Base-by-base conservation (phyloP, 768 basidiomycete species). In the Mycena albidolilacea region DNA sequence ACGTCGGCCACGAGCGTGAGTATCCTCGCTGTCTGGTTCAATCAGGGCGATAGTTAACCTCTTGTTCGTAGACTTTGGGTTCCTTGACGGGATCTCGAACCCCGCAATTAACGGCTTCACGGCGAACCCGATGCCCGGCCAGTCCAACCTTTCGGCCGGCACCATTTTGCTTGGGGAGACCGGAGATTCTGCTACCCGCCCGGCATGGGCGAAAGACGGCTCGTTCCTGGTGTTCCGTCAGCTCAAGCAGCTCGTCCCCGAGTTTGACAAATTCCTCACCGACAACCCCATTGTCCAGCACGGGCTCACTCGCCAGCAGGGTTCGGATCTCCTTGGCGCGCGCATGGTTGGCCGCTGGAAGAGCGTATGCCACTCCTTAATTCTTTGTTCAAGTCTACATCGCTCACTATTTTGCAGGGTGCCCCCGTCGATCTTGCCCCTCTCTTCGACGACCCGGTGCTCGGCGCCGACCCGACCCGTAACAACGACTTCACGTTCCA, bases 321-420 rank as follows among this genome's bases (percentile, higher is more conserved):
- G 88, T 19, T 84, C 84, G 52, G 87, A 86, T 21, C 81, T 89
- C n/a, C 81, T 87, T 19, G 88, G 88, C 50, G 89, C 89, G 3
- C 30, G 30, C 3, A 30, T 30, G 72, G 81, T 89, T 30, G 89
- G 89, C 14, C 81, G 89, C 21, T 90, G 88, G 88, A 88, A 87
- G 84, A 88, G 87, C 60, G 87, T 86, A 76, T 52, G 84, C 30
- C 30, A 30, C 30, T 30, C 30, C 76, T 41, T 21, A 48, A 55
- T 10, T 44, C 7, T 46, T 21, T 19, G n/a, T 5, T 7, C 65
- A 12, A 37, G 9, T 17, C 43, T 17, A 17, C 14, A 41, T 10
- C 64, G 6, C 54, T 55, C 7, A 52, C 23, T 39, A 9, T 41
- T 35, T 60, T 11, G 8, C 52, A 72, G 71, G 71, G 72, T 39